Base-by-base conservation (phyloP, 257 asterid genomes). In the Capsicum pubescens region DNA sequence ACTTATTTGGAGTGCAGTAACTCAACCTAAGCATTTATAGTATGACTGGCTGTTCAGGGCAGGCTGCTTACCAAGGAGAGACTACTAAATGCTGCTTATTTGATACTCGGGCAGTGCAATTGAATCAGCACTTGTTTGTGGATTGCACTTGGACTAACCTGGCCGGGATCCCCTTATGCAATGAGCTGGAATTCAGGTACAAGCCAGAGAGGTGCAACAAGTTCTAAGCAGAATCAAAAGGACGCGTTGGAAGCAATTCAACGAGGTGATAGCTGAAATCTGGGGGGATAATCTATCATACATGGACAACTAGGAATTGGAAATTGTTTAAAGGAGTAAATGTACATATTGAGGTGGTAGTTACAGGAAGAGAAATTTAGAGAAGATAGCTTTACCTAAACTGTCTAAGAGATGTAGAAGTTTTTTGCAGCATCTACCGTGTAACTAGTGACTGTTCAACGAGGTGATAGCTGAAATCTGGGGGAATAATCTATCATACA, bases 101-200 rank as follows among this genome's bases (percentile, higher is more conserved):
- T 32, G 48, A 66, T 66, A 66, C 48, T 4, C 1, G 7, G 72
- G 72, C 19, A 66, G 46, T 32, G 44, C 46, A 32, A 66, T 13
- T 13, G 72, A 35, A 32, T 66, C 72, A 32, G 14, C 48, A 66
- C 48, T 66, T 66, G 46, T 32, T 66, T 66, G 10, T 0, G 19
- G n/a, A 32, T 66, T 66, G 72, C n/a, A 66, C 10, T 66, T 66
- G 70, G 42, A 21, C 70, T 63, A 32, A 66, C 32, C 72, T 66
- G n/a, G 3, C 48, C 13, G 48, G n/a, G 11, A 32, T 66, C 48
- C 72, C n/a, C 46, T 13, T 66, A 66, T 32, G 42, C 46, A 66
- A 66, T 32, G 72, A n/a, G 14, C 11, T 32, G 72, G 72, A 32
- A 32, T 66, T 13, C 72, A 66, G 72, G 32, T 32, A 66, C 48